Base-by-base conservation (phyloP, 768 basidiomycete species). In the Tricholoma sp. region DNA sequence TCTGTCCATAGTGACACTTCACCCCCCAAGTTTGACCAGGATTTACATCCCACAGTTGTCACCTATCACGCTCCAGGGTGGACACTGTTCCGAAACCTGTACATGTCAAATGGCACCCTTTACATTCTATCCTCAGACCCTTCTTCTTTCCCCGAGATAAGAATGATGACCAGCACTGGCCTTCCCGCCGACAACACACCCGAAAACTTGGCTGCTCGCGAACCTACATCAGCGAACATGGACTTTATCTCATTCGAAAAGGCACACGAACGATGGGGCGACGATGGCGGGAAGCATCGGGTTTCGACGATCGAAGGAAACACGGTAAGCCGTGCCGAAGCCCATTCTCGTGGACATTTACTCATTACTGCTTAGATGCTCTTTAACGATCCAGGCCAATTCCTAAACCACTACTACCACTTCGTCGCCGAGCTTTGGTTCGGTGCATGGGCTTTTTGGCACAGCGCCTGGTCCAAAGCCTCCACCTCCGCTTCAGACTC, bases 391-490 rank as follows among this genome's bases (percentile, higher is more conserved):
- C 87, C 89, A 0, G 55, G 68, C 31, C 88, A 91, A 64, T 89
- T 94, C 77, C 77, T 93, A n/a, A 74, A 77, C 47, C 92, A 94
- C 67, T 94, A 92, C 68, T 94, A 93, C 70, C 92, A 94, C 70
- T 86, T 91, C 57, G 88, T 87, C 32, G 92, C 88, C 0, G 92
- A 94, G 66, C 81, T 91, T 48, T 72, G 91, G 55, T 74, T 93
- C 32, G 91, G 91, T 32, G 72, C 80, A 3, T 90, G 89, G 79
- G 80, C 88, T 1, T 80, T 90, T 62, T 90, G 86, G 86, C 74
- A 76, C 45, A 85, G 85, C 34, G 77, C 85, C 6, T 80, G 68
- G 58, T 61, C 65, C 20, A 52, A 36, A 18, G 57, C 60, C 15
- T 57, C 63, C n/a, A 18, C 53, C 17, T 63, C 66, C 55, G 55